Conservation (phyloP, 2,329 filamentous ascomycete species). For the Aspergillus novoparasiticus region DNA sequence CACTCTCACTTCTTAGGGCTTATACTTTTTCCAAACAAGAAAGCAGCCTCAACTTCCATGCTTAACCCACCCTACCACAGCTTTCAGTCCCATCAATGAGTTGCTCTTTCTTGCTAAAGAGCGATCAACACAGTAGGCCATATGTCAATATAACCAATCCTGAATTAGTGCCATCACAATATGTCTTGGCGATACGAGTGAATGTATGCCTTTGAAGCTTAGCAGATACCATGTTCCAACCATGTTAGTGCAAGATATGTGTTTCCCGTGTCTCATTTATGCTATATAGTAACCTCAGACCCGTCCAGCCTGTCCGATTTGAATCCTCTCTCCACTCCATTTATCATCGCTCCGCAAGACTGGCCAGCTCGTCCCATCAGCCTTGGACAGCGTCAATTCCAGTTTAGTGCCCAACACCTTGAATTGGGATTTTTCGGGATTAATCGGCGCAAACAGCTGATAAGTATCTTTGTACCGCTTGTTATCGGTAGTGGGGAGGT, state of each 20-base stretch:
- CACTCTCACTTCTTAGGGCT: background rate
- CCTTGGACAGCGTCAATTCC: constrained; percentile 74
- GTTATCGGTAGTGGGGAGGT: constrained; percentile 81
- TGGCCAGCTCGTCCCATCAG: constrained; percentile 79
- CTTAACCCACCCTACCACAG: background rate
- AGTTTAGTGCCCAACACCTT: constrained; percentile 88
- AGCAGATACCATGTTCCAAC: background rate
- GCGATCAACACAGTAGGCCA: background rate
- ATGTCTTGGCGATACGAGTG: background rate
- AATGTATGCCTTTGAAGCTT: background rate
- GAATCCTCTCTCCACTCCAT: constrained; percentile 77
- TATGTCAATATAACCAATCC: background rate
- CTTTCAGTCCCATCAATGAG: background rate
- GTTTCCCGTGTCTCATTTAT: constrained; percentile 4
- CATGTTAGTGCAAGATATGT: background rate
- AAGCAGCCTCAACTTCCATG: background rate
- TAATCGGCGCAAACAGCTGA: constrained; percentile 75
- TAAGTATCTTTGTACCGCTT: constrained; percentile 79
- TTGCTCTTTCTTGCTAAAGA: background rate
- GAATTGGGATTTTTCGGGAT: constrained; percentile 72
- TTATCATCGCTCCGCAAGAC: constrained; percentile 78
- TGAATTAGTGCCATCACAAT: background rate
- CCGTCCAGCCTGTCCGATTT: constrained; percentile 78
- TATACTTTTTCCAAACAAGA: background rate
- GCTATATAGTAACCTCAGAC: constrained; percentile 35